Evolutionary conservation across 495 filamentous ascomycete genomes (phyloP), one percentile per base, ranked within the genome.

Genomic region (Cercophora scortea): DNA sequence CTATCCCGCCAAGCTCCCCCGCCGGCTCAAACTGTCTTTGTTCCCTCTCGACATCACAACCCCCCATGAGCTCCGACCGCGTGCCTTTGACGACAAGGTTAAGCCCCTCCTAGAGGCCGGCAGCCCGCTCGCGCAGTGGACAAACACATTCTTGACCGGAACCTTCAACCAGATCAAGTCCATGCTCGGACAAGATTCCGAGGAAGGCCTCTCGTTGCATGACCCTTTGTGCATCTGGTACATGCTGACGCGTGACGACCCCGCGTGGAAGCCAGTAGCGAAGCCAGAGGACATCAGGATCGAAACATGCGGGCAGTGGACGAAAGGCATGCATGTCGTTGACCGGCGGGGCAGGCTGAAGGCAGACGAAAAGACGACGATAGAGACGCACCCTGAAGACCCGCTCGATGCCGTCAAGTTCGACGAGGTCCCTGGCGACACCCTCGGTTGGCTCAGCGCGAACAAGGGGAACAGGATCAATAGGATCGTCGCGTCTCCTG

Each of bases 151-250:
- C 62, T 77, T 96, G 64, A 64, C 60, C 2, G 79, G 87, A 33
- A 88, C 87, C 4, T 95, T 91, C 69, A 67, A 71, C 48, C 93
- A 90, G 47, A 80, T 95, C 57, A 78, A 82, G 45, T 77, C 84
- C 40, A 72, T 79, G 9, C 73, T 76, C 45, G 75, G 71, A 18
- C 73, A 74, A 2, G 82, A 78, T 32, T 73, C 61, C 35, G 65
- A 77, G 38, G 79, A 79, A 1, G 77, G 77, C 32, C 69, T 96
- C 17, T 81, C 81, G 51, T 68, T 98, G 57, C 93, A 99, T 60
- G 93, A 99, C 62, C 91, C 92, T 9, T 68, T 96, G 18, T 86
- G 82, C 53, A 75, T 97, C 6, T 96, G 89, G 88, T 94, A 94
- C 62, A 83, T 87, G 61, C 66, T 94, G 41, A 84, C 83, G 1